phyloP scores from a whole-genome alignment of 768 basidiomycete genomes.

The Suillus subluteus region DNA sequence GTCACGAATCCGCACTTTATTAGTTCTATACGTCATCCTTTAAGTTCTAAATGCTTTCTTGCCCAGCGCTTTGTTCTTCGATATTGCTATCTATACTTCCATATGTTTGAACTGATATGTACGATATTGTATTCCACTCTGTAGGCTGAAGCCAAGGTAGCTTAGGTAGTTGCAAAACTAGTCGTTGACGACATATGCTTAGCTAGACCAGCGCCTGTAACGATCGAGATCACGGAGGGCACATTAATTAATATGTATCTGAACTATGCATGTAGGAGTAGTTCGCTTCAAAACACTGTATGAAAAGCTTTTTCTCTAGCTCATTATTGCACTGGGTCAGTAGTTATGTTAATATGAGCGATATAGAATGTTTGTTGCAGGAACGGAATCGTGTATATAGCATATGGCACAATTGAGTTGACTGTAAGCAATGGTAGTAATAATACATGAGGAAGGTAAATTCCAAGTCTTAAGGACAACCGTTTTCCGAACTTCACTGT shows the following conservation, averaged over 20 bases:
- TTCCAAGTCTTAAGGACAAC: neutral
- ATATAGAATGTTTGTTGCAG: neutral
- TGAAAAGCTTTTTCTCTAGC: neutral
- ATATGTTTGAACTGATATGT: conserved; percentile 4
- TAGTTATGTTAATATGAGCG: neutral
- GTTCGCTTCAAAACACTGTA: neutral
- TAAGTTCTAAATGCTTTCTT: neutral
- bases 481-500: neutral
- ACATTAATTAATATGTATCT: conserved; percentile 13
- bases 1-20: conserved; percentile 3
- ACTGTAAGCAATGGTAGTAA: neutral
- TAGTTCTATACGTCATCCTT: neutral
- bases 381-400: neutral
- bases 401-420: neutral
- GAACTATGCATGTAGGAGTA: neutral
- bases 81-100: conserved; percentile 8
- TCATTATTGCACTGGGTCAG: neutral
- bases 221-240: neutral
- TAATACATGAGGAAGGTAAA: neutral
- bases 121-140: neutral
- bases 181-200: conserved; percentile 1
- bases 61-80: neutral
- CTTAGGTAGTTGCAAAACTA: neutral
- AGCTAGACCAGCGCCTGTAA: neutral
- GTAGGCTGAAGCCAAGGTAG: neutral